phyloP scores from a whole-genome alignment of 2,329 filamentous ascomycete genomes.

The Colletotrichum spaethianum region DNA sequence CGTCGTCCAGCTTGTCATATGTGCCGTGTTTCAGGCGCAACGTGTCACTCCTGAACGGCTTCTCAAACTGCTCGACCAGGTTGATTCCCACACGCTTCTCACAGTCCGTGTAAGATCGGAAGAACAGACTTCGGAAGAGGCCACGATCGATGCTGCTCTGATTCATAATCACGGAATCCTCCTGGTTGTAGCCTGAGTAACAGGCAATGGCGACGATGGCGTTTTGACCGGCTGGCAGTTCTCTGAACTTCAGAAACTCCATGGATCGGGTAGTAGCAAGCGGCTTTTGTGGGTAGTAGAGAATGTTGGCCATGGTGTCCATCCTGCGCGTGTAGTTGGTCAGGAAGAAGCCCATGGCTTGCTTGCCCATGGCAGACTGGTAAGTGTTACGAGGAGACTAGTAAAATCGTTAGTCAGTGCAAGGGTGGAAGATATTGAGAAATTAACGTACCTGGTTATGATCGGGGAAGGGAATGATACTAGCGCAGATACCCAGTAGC shows the following conservation, averaged over 20 bases:
- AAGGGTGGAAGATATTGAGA: not conserved
- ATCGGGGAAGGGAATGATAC: constrained; percentile 99
- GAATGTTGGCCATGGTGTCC: constrained; percentile 99
- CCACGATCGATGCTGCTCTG: constrained; percentile 99
- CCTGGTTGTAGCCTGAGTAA: constrained; percentile 99
- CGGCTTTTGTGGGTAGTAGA: constrained; percentile 99
- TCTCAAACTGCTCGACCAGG: constrained; percentile 94
- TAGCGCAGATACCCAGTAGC: constrained; percentile 98
- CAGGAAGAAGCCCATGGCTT: constrained; percentile 99
- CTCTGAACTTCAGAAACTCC: constrained; percentile 98
- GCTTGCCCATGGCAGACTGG: constrained; percentile 99
- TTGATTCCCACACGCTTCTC: constrained; percentile 97
- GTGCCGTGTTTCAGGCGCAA: constrained; percentile 94
- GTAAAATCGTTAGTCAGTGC: constrained; percentile 50
- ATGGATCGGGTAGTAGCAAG: constrained; percentile 96
- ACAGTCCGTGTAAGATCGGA: constrained; percentile 96
- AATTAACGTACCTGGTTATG: constrained; percentile 82
- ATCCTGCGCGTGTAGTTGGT: constrained; percentile 98
- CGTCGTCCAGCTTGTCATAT: constrained; percentile 97
- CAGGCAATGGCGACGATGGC: constrained; percentile 98
- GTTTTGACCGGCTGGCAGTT: constrained; percentile 96
- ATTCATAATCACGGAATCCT: constrained; percentile 99
- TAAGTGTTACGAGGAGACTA: constrained; percentile 98
- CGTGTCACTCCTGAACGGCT: constrained; percentile 90
- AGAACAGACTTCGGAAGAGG: constrained; percentile 97